Base-by-base conservation (phyloP, 1,284 basidiomycete genomes). In the Porogramme epimiltina region DNA sequence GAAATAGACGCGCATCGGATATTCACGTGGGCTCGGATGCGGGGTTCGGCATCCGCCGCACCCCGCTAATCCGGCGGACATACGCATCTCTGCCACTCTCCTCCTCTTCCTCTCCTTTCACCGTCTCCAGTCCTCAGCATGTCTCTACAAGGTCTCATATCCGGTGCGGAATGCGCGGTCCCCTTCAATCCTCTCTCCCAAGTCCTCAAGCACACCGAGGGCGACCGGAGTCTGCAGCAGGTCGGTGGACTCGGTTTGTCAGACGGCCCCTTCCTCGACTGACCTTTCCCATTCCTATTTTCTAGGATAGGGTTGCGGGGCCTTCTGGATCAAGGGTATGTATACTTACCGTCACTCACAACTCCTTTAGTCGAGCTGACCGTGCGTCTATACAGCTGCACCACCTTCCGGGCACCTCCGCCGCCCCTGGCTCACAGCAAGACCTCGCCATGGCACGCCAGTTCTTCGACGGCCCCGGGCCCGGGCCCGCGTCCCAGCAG, bases 201-300 rank as follows among this genome's bases (percentile, higher is more conserved):
- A 64, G 87, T 98, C 39, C 78, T 96, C 54, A 98, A 98, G 70
- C 91, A 97, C 62, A 86, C 94, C 4, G 92, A 95, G 56, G 86
- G 86, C 3, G 95, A 98, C 72, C 85, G 90, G 50, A 93, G 91
- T 65, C 70, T 97, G 31, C 93, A 95, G 60, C 85, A 91, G 74
- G 89, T 87, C 58, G 47, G 76, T 69, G 24, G 41, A n/a, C 20
- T 55, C 41, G 13, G 43, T 45, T 45, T 36, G 43, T 19, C 45
- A 40, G 42, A 20, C 4, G 19, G 19, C 10, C 36, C n/a, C 22
- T n/a, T 24, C 13, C 24, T 42, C 9, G 41, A 16, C 37, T 41
- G 42, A 19, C n/a, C 5, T 6, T 24, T n/a, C n/a, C n/a, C n/a
- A n/a, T n/a, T n/a, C n/a, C n/a, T n/a, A n/a, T n/a, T 9, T 28